Evolutionary conservation across 306 rosid species (phyloP), one percentile per base, ranked within the genome.

Genomic region (Alnus glutinosa): DNA sequence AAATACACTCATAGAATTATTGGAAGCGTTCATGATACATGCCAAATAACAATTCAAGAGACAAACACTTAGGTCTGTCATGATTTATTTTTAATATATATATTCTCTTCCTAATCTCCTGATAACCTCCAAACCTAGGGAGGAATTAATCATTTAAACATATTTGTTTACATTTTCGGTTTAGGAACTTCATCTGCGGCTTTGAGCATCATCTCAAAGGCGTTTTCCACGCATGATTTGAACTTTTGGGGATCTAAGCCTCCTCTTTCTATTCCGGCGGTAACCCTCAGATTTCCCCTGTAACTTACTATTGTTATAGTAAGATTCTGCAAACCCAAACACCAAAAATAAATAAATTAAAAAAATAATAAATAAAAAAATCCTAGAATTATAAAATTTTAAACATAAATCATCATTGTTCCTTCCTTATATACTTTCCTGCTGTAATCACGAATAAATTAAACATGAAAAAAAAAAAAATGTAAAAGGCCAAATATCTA

Each of bases 301-400:
- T 91, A 91, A 75, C 93, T 91, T 74, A 85, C 63, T 2, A 91
- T 64, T 39, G 91, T 8, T 9, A 86, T 71, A 47, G 34, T 47
- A 61, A 87, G 54, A 75, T 84, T 85, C 96, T 90, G 88, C 79
- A 72, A 52, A 19, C 62, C 76, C 18, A 23, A 1, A 1, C 18
- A 4, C 4, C 42, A 32, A 3, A 23, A 23, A 70, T 0, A 42
- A 39, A 3, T 18, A 44, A 34, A 34, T 34, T 1, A 34, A 34
- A 34, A 34, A 34, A 34, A 23, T 23, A 23, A 23, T 23, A 23
- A 23, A 23, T 23, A 23, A 23, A 23, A 23, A 23, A 23, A 23
- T 23, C 28, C 28, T 23, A 23, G 28, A 23, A 23, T 23, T 23
- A 23, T 0, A 23, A 23, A 23, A 23, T 23, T 23, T 23, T 23